Evolutionary conservation across 2,329 filamentous ascomycete genomes (phyloP).

Genomic region (Septoria petroselini): DNA sequence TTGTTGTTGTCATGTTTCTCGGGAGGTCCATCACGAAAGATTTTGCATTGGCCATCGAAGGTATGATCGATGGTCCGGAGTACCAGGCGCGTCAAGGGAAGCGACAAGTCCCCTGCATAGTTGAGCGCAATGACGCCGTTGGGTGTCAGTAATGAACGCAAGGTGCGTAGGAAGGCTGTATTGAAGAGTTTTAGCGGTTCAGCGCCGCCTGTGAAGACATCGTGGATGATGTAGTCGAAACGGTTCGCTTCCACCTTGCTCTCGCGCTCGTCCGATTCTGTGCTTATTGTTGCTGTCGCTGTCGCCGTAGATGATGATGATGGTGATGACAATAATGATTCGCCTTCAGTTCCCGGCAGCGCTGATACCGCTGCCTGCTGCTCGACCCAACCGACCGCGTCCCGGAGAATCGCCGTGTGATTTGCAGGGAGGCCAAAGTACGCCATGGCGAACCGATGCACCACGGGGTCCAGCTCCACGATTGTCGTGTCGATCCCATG

Average conservation of each 20-base stretch:
- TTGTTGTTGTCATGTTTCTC: slow-evolving; percentile 9
- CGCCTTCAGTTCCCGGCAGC: slow-evolving; percentile 1
- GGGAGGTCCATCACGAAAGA: slow-evolving; percentile 75
- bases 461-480: slow-evolving; percentile 88
- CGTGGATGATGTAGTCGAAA: slow-evolving; percentile 93
- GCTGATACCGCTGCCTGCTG: slow-evolving; percentile 43
- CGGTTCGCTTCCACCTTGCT: background rate
- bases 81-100: slow-evolving; percentile 73
- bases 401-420: slow-evolving; percentile 74
- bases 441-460: slow-evolving; percentile 75
- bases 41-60: slow-evolving; percentile 78
- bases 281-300: background rate
- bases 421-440: slow-evolving; percentile 79
- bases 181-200: slow-evolving; percentile 90
- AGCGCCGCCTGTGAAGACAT: slow-evolving; percentile 94
- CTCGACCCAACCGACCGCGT: slow-evolving; percentile 69
- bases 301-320: too few species aligned
- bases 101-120: slow-evolving; percentile 83
- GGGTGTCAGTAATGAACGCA: slow-evolving; percentile 68
- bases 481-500: slow-evolving; percentile 92
- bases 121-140: slow-evolving; percentile 85
- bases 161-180: slow-evolving; percentile 70
- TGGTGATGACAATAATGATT: too few species aligned
- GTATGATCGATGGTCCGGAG: slow-evolving; percentile 76
- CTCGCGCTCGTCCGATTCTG: background rate